Conservation (phyloP, 2,329 filamentous ascomycete genomes). For the Paracamarosporium sp. region DNA sequence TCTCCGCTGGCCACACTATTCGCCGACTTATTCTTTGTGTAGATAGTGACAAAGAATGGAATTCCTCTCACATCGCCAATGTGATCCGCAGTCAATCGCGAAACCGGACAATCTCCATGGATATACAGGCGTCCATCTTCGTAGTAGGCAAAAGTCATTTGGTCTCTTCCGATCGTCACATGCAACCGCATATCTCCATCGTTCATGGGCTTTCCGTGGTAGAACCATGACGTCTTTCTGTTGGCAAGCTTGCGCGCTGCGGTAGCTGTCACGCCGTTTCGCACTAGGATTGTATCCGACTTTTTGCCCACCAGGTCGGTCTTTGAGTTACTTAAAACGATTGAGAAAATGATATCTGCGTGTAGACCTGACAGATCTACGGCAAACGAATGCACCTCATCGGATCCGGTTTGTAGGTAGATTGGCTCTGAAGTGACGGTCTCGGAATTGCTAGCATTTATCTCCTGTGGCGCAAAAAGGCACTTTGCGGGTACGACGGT, state of each 20-base stretch:
- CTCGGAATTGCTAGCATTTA: constrained; percentile 2
- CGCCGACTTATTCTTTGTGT: constrained; percentile 7
- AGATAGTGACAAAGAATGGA: constrained; percentile 7
- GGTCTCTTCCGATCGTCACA: constrained; percentile 10
- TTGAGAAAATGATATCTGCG: constrained; percentile 5
- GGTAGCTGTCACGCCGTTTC: constrained; percentile 10
- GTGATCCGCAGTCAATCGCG: constrained; percentile 5
- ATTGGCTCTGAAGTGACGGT: constrained; percentile 7
- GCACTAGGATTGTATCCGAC: constrained; percentile 5
- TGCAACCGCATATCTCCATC: constrained; percentile 13
- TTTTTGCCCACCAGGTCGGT: constrained; percentile 6
- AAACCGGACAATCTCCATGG: constrained; percentile 3
- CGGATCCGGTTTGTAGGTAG: constrained; percentile 7
- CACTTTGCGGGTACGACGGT: constrained; percentile 6
- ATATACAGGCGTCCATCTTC: constrained; percentile 9
- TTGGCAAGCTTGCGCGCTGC: constrained; percentile 7
- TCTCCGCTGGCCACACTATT: neutral
- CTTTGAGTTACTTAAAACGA: neutral
- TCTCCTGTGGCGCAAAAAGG: neutral
- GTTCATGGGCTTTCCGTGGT: constrained; percentile 14
- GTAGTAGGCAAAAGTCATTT: constrained; percentile 12
- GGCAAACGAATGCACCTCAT: constrained; percentile 9
- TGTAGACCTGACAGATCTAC: constrained; percentile 8
- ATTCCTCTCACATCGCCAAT: constrained; percentile 11
- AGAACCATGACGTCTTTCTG: constrained; percentile 5